Base-by-base conservation (phyloP, 768 basidiomycete genomes). In the Pleurotus djamor region DNA sequence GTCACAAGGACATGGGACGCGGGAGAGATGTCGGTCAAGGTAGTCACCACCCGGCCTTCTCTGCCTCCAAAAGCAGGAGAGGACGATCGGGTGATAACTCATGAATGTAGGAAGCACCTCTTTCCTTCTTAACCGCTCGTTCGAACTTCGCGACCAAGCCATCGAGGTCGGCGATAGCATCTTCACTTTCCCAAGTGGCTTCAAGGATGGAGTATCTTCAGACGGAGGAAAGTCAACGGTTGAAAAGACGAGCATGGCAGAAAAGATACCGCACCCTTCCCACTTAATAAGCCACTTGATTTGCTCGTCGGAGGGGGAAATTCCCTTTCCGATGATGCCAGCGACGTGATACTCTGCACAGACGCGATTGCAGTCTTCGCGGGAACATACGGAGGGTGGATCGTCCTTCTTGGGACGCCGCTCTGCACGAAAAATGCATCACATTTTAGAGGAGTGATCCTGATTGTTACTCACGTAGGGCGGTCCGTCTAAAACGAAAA, bases 201-300 rank as follows among this genome's bases (percentile, higher is more conserved):
- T 75, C 66, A 21, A 58, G 35, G 12, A 72, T 64, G 0, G 66
- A 59, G 59, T 78, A 79, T 38, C 77, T 79, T 0, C 36, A 14
- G 14, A 44, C n/a, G 7, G 32, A 35, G 32, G 37, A n/a, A 52
- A 33, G 37, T 12, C 33, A 43, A 38, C 43, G 13, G 21, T 21
- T 28, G 56, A 36, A 47, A n/a, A 4, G 47, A 54, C 50, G 45
- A n/a, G 50, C 21, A 32, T 37, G 5, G 28, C 58, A 32, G 48
- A 5, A 3, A 4, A 47, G 54, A 47, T 28, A 36, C 38, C 45
- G 13, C 35, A 77, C 77, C 71, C 72, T 10, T 72, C 71, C 77
- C 77, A 79, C 66, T 74, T 76, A 16, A 79, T 70, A 14, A 79
- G 72, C 68, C 76, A 79, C 2, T 64, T 52, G 9, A 68, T 65